A percentile compares a stretch with the other conserved stretches of the same genome.
phyloP scores from a whole-genome alignment of 169 alveolate species.

The Eimeria brunetti region DNA sequence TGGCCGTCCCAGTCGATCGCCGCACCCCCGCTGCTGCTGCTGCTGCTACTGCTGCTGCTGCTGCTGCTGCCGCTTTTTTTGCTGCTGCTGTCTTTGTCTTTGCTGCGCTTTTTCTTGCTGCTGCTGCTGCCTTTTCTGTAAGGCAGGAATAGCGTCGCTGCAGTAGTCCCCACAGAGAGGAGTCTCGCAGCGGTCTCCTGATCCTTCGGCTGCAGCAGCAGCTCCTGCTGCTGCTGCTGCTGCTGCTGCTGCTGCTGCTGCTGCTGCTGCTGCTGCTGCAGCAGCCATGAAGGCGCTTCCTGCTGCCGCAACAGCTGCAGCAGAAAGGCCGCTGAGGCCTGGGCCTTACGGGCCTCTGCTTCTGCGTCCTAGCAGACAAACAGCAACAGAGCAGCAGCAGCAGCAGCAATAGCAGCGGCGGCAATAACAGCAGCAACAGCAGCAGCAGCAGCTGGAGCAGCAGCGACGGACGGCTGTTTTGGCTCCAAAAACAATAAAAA shows the following conservation, averaged over 20 bases:
- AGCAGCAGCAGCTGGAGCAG: background rate
- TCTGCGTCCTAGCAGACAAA: background rate
- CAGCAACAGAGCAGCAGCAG: background rate
- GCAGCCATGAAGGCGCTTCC: conserved; percentile 26
- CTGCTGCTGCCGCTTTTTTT: conserved; percentile 27
- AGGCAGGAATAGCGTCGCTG: conserved; percentile 30
- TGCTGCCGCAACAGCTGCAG: background rate
- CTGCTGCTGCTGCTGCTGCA: conserved; percentile 39
- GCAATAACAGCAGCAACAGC: background rate
- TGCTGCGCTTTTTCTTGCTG: too few species aligned
- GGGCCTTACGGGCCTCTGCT: background rate
- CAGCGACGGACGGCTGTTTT: background rate
- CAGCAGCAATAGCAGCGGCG: background rate
- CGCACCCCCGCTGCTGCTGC: conserved; percentile 23
- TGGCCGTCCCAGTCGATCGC: conserved; percentile 65
- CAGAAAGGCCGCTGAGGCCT: background rate
- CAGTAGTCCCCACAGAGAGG: conserved; percentile 36
- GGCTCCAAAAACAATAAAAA: background rate
- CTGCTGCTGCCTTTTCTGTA: conserved; percentile 9
- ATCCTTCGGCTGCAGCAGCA: conserved; percentile 10
- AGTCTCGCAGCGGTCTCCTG: background rate
- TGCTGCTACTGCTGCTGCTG: background rate
- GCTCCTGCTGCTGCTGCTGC: conserved; percentile 14
- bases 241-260: background rate
- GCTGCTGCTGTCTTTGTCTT: too few species aligned